Percentiles rank a stretch among this genome's conserved stretches.
Evolutionary conservation across 805 yeast genomes (phyloP).

Genomic region (Trichomonascus vanleenenianus): DNA sequence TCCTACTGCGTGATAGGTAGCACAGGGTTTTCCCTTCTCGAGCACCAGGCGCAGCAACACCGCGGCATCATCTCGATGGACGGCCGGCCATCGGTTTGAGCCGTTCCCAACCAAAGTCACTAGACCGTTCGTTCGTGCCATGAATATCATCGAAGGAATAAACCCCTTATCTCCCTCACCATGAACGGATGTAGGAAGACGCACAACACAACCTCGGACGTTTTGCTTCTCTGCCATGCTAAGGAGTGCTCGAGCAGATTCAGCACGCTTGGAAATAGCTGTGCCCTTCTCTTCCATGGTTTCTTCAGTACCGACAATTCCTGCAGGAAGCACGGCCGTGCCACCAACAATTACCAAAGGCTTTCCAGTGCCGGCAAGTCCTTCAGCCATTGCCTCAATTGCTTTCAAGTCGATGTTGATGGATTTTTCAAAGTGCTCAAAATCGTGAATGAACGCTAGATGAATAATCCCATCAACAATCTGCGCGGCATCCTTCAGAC

Average conservation of each 20-base stretch:
- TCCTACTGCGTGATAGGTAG: conserved; percentile 21
- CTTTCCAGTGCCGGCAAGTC: conserved; percentile 27
- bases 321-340: conserved; percentile 9
- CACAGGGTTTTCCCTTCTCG: conserved; percentile 25
- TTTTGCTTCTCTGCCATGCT: conserved; percentile 22
- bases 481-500: conserved; percentile 24
- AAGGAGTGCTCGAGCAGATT: conserved; percentile 16
- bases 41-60: conserved; percentile 23
- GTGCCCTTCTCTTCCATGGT: conserved; percentile 1
- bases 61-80: conserved; percentile 30
- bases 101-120: conserved; percentile 34
- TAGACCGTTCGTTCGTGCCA: conserved; percentile 20
- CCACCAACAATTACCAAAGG: conserved; percentile 26
- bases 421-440: conserved; percentile 16
- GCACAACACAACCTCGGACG: conserved; percentile 22
- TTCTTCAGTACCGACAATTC: conserved; percentile 12
- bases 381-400: conserved; percentile 24
- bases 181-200: conserved; percentile 32
- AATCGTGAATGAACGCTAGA: conserved; percentile 32
- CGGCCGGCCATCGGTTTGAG: conserved; percentile 28
- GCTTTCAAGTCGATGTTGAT: conserved; percentile 25
- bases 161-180: conserved; percentile 28
- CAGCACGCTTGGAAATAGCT: conserved; percentile 8
- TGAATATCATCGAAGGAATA: conserved; percentile 13
- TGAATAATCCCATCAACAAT: conserved; percentile 33